Conservation (phyloP, 768 basidiomycete species). For the Mrakia frigida region DNA sequence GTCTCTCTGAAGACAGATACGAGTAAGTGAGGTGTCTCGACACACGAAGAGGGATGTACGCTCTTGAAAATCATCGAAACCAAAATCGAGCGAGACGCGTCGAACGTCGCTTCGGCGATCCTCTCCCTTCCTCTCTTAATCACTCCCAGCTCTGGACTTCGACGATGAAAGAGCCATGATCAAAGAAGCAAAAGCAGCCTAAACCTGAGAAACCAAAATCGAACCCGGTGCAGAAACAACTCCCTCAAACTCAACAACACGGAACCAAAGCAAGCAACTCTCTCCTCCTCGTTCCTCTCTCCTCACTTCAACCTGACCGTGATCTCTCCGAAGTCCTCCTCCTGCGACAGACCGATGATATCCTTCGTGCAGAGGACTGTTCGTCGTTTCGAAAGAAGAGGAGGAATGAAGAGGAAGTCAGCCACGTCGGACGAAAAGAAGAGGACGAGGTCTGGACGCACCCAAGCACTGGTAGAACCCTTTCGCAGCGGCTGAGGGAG, state of each 20-base stretch:
- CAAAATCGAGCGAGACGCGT: no score
- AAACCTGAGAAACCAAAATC: no score
- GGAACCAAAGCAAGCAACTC: neutral
- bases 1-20: no score
- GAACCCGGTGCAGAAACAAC: neutral
- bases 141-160: no score
- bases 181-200: no score
- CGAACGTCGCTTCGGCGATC: no score
- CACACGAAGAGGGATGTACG: no score
- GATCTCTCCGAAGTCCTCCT: conserved; percentile 24
- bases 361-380: conserved; percentile 27
- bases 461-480: conserved; percentile 30
- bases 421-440: neutral
- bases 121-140: no score
- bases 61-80: no score
- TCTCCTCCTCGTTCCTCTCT: neutral
- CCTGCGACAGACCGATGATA: conserved; percentile 15
- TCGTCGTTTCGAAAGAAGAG: neutral
- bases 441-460: neutral
- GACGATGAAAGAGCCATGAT: no score
- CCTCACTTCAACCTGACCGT: conserved; percentile 14
- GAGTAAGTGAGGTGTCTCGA: no score
- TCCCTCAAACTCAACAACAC: neutral
- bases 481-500: conserved; percentile 22
- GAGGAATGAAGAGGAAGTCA: neutral